A percentile compares a stretch with the other conserved stretches of the same genome.
phyloP scores from a whole-genome alignment of 2,329 filamentous ascomycete species.

The Colletotrichum tropicicola region DNA sequence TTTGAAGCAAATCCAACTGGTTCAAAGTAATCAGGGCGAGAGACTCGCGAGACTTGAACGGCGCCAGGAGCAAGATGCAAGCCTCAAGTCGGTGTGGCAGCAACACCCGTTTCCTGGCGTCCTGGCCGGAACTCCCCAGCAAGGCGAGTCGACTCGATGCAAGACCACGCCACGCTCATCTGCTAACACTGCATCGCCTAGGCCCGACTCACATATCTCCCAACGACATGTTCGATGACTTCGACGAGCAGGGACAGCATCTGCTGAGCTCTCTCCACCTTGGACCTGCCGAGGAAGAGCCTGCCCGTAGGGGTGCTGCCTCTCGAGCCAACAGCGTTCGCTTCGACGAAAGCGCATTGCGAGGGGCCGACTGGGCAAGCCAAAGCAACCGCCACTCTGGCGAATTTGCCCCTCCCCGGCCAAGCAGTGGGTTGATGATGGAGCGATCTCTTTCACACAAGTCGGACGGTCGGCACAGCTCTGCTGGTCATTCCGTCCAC shows the following conservation, averaged over 20 bases:
- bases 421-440: slow-evolving; percentile 85
- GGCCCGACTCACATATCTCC: slow-evolving; percentile 82
- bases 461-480: slow-evolving; percentile 94
- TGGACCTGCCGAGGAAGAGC: slow-evolving; percentile 83
- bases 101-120: slow-evolving; percentile 91
- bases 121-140: slow-evolving; percentile 83
- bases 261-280: slow-evolving; percentile 84
- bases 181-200: slow-evolving; percentile 47
- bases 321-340: slow-evolving; percentile 97
- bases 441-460: slow-evolving; percentile 94
- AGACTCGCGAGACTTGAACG: slow-evolving; percentile 70
- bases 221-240: slow-evolving; percentile 87
- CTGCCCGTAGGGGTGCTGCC: slow-evolving; percentile 82
- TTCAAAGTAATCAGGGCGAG: slow-evolving; percentile 70
- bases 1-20: slow-evolving; percentile 72
- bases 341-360: slow-evolving; percentile 94
- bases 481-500: slow-evolving; percentile 75
- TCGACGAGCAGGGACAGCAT: slow-evolving; percentile 86
- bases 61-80: slow-evolving; percentile 73
- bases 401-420: slow-evolving; percentile 81
- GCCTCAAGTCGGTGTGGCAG: slow-evolving; percentile 88
- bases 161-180: neutral
- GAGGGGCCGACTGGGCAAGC: slow-evolving; percentile 81
- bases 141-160: slow-evolving; percentile 68
- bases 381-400: slow-evolving; percentile 84